Evolutionary conservation across 345 rosid species (phyloP).

Genomic region (Hibiscus trionum): DNA sequence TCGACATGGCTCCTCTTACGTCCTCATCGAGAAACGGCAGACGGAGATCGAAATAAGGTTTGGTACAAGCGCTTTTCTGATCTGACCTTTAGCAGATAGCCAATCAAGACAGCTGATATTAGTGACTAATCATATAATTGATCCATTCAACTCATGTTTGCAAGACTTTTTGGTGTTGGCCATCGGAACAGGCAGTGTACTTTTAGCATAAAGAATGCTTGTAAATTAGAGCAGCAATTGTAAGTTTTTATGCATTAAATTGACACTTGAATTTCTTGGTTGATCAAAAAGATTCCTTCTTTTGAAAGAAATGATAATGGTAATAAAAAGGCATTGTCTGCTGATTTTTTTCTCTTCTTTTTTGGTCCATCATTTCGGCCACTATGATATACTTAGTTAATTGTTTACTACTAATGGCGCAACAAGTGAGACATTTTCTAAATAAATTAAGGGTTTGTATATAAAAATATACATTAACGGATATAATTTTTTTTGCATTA

Average conservation of each 20-base stretch:
- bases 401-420: too few relatives aligned
- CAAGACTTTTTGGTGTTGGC: background rate
- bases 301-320: background rate
- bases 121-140: background rate
- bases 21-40: slow-evolving; percentile 14
- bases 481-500: too few relatives aligned
- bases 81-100: background rate
- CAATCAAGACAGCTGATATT: background rate
- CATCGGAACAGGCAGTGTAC: background rate
- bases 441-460: too few relatives aligned
- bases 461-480: too few relatives aligned
- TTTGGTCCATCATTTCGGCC: background rate
- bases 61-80: background rate
- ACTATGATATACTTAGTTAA: background rate
- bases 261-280: background rate
- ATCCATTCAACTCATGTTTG: background rate
- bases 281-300: background rate
- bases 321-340: background rate
- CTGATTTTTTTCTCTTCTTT: background rate
- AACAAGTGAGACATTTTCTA: too few relatives aligned
- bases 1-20: background rate
- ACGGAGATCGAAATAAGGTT: background rate
- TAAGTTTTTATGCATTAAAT: background rate
- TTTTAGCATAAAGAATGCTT: background rate
- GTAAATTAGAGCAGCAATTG: background rate